Base-by-base conservation (phyloP, 1,284 basidiomycete species). In the Rhodofomes roseus region DNA sequence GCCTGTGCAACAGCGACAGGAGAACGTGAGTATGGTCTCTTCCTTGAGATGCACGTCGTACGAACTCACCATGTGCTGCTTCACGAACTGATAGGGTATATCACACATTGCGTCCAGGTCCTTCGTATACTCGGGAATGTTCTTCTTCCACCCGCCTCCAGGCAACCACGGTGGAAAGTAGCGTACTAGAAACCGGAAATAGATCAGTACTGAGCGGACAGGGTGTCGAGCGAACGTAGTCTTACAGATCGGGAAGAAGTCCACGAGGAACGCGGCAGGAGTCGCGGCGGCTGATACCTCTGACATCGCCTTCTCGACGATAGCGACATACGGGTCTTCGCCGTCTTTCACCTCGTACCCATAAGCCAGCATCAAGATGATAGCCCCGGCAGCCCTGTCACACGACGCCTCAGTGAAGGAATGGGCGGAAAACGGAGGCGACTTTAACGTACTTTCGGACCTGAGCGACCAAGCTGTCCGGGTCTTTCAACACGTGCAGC, bases 371-470 rank as follows among this genome's bases (percentile, higher is more conserved):
- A 63, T 66, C 27, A 74, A 62, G 36, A 74, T 70, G 36, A 73
- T 68, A 1, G 67, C 63, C 4, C 70, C 71, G 0, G 71, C 67
- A 31, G 65, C 68, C 53, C 72, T 73, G 40, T 53, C 9, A 27
- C 31, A 31, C 6, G n/a, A n/a, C n/a, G 34, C 12, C 9, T 43
- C 39, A 55, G 39, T 23, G 29, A 5, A 29, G 16, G 20, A 14
- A 5, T n/a, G 9, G 4, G 50, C 18, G 2, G 2, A 20, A 39
- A 29, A 36, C 31, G 22, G 54, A 39, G 18, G 23, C 23, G 20
- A 27, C n/a, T 18, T 4, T 29, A 12, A 54, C 81, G 63, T 69
- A 86, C 85, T 82, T 79, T 60, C 84, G 81, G 62, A 90, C 74
- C 59, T 88, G 83, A 44, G 75, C 70, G 8, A 78, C 67, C 39